Evolutionary conservation across 2,329 filamentous ascomycete species (phyloP), one percentile per base, ranked within the genome.

Genomic region (Cladosporium sp.): DNA sequence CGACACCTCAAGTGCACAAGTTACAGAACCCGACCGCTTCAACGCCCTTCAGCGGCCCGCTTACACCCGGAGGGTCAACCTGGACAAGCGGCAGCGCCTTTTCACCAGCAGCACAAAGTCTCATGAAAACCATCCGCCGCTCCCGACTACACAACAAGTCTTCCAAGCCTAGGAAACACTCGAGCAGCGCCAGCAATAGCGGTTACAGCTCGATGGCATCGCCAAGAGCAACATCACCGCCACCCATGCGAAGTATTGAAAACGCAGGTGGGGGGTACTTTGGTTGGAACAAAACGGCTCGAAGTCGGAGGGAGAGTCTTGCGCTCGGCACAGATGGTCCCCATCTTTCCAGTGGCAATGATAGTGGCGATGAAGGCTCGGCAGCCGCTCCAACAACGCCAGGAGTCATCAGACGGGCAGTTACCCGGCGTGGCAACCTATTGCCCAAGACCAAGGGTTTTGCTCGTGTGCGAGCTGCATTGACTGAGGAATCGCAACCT

Each of bases 391-490:
- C 72, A 20, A 75, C 72, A 51, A 86, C 88, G 58, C 83, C 89
- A 51, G 89, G 87, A 59, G 92, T 96, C 15, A 88, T 96, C 62
- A 84, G 89, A 62, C 84, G 92, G 62, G 84, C 87, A 1, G 93
- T 97, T 6, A 95, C 91, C 6, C 83, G 94, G 54, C 84, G 93
- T 60, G 90, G 92, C 7, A 99, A 96, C 73, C 81, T 99, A 61
- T 75, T 99, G 70, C 94, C 95, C 12, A 99, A 97, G 79, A 94
- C 93, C 0, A 96, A 96, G 76, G 92, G 88, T 0, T 99, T 99
- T 73, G 92, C 92, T 5, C 88, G 94, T 11, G 96, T 99, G 65
- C 86, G 90, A 61, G 94, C 93, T 8, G 92, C 92, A 3, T 81
- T 99, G 0, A 82, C 90, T 59, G 94, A 99, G 75, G 94, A 99